Conservation (phyloP, 441 rosid species). For the Dalechampia spathulata region DNA sequence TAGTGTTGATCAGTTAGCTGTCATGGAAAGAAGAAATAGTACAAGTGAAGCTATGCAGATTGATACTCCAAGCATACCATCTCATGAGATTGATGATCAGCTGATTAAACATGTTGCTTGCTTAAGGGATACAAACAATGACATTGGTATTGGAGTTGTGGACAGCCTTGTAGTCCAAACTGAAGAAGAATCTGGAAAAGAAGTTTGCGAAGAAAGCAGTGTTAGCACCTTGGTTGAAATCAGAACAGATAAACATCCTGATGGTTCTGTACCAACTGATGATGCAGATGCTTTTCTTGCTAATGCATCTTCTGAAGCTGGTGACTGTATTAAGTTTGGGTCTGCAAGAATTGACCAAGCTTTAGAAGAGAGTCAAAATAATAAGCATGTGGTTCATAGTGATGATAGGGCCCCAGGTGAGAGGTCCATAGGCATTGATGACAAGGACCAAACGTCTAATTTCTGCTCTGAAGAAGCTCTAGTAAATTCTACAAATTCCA, state of each 20-base stretch:
- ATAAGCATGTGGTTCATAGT: conserved; percentile 16
- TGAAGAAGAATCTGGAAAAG: conserved; percentile 34
- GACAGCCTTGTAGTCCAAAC: conserved; percentile 30
- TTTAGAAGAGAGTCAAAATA: conserved; percentile 24
- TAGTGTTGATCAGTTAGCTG: conserved; percentile 1
- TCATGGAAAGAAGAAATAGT: conserved; percentile 17
- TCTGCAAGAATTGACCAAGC: conserved; percentile 32
- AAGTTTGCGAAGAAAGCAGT: conserved; percentile 36
- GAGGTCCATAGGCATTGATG: conserved; percentile 30
- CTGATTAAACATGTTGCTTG: conserved; percentile 25
- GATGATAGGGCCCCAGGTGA: conserved; percentile 23
- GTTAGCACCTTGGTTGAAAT: conserved; percentile 29
- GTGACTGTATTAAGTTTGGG: conserved; percentile 20
- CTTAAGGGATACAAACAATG: conserved; percentile 28
- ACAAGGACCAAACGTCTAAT: conserved; percentile 21
- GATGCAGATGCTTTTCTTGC: conserved; percentile 21
- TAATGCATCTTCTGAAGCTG: conserved; percentile 26
- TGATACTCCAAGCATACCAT: conserved; percentile 24
- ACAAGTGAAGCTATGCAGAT: conserved; percentile 24
- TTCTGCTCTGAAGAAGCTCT: conserved; percentile 31
- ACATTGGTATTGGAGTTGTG: conserved; percentile 25
- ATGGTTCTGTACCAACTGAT: conserved; percentile 22
- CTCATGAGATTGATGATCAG: conserved; percentile 26
- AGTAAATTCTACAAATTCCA: conserved; percentile 22
- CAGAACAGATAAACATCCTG: conserved; percentile 25